These are phyloP conservation scores for Fistulinella prunicolor DNA, from an alignment of 768 basidiomycete species.

Conservation along the genomic window DNA sequence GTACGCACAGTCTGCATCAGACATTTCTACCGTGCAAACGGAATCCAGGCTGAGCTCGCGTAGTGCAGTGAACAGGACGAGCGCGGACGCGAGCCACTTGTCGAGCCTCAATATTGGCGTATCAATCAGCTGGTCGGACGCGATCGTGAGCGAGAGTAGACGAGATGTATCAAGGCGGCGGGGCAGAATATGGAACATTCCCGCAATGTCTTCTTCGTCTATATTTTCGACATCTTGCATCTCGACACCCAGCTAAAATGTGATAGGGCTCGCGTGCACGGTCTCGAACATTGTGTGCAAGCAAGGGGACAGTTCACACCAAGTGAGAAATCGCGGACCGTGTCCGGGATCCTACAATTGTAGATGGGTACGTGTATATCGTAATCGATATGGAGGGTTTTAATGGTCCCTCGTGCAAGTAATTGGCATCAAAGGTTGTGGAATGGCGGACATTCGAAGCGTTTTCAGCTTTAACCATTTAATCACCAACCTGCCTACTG, in stretches of 20 bases:
- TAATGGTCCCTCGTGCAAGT: not conserved
- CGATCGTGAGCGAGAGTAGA: slow-evolving; percentile 4
- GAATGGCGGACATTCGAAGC: slow-evolving; percentile 12
- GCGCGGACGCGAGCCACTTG: not conserved
- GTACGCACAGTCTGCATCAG: slow-evolving; percentile 7
- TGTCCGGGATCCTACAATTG: slow-evolving; percentile 7
- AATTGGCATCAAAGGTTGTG: slow-evolving; percentile 13
- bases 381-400: slow-evolving; percentile 15
- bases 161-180: slow-evolving; percentile 10
- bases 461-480: slow-evolving; percentile 13
- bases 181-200: slow-evolving; percentile 8
- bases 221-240: not conserved
- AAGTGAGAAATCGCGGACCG: slow-evolving; percentile 11
- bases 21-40: slow-evolving; percentile 7
- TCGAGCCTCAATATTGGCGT: slow-evolving; percentile 4
- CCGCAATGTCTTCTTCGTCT: not conserved
- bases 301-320: not conserved
- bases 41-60: slow-evolving; percentile 17
- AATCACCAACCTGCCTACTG: slow-evolving; percentile 16
- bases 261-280: slow-evolving; percentile 9
- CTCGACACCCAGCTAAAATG: slow-evolving; percentile 5
- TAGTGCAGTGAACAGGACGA: slow-evolving; percentile 15
- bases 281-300: slow-evolving; percentile 8
- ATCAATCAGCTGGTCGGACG: too few relatives aligned
- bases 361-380: slow-evolving; percentile 7